Base-by-base conservation (phyloP, 2,329 filamentous ascomycete genomes). In the Trichophaea hybrida region DNA sequence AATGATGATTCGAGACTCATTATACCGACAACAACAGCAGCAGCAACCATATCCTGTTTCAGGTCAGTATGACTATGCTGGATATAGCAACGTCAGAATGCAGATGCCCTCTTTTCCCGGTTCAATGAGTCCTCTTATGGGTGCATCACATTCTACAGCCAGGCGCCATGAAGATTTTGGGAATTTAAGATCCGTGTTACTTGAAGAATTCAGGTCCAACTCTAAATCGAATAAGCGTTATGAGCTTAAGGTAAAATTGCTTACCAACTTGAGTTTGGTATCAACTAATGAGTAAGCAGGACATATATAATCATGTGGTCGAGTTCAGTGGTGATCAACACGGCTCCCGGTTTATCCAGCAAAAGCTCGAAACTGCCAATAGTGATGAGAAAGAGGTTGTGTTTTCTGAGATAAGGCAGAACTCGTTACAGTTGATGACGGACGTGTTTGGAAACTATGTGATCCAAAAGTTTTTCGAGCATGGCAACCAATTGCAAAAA, bases 371-470 rank as follows among this genome's bases (percentile, higher is more conserved):
- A 71, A 85, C 82, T 1, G 93, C 93, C 58, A 96, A 94, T 70
- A 95, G 89, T 68, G 93, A 97, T 62, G 91, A 96, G 70, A 97
- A 96, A 73, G 88, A 94, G 35, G 83, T 84, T 59, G 80, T 97
- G 0, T 97, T 96, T 75, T 77, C 79, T 0, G 93, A 97, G 72
- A 88, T 98, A 50, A 80, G 86, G 67, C 80, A 83, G 0, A 93
- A 98, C 66, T 82, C 85, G 1, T 73, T 94, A 34, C 88, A 91
- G 69, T 75, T 98, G 52, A 96, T 95, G 88, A 91, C 85, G 50
- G 93, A 97, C 71, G 85, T 97, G 0, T 98, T 96, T 70, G 93
- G 93, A 57, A 98, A 98, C 72, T 98, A 97, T 70, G 93, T 98
- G 38, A 90, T 97, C 43, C 93, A 98, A 70, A 97, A 96, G 71